Percentiles rank a stretch among this genome's conserved stretches.
phyloP scores from a whole-genome alignment of 73 alveolate species.

The Stentor coeruleus region DNA sequence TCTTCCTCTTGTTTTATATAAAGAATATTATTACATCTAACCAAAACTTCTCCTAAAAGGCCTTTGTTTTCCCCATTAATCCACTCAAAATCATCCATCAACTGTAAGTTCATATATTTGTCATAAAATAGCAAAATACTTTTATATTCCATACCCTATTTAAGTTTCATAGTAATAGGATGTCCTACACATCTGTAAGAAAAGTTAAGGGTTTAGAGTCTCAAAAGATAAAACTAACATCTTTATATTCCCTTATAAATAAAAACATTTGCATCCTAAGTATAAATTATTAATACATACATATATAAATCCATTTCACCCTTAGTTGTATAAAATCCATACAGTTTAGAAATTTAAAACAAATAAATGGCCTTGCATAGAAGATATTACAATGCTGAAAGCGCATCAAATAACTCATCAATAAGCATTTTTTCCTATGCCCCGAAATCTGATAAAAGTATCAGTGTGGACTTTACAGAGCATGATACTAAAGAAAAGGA shows the following conservation, averaged over 20 bases:
- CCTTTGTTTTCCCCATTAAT: slow-evolving; percentile 56
- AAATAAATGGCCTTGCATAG: too few relatives aligned
- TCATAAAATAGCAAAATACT: slow-evolving; percentile 44
- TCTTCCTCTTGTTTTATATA: slow-evolving; percentile 38
- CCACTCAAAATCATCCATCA: slow-evolving; percentile 52
- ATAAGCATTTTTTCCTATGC: slow-evolving; percentile 59
- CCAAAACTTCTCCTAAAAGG: slow-evolving; percentile 52
- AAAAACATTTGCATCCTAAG: too few relatives aligned
- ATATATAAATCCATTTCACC: too few relatives aligned
- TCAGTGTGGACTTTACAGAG: too few relatives aligned
- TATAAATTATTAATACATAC: too few relatives aligned
- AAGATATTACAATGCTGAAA: too few relatives aligned
- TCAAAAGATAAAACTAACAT: slow-evolving; percentile 10
- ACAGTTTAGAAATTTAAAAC: too few relatives aligned
- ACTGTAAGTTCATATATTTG: slow-evolving; percentile 54
- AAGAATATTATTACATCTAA: slow-evolving; percentile 59
- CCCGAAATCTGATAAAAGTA: too few relatives aligned
- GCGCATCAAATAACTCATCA: too few relatives aligned
- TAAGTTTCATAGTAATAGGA: slow-evolving; percentile 46
- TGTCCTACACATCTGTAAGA: slow-evolving; percentile 46
- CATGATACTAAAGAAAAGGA: too few relatives aligned
- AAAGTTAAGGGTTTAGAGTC: slow-evolving; percentile 51
- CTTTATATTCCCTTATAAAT: too few relatives aligned
- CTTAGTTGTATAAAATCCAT: too few relatives aligned
- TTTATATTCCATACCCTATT: slow-evolving; percentile 62